Percentiles rank a stretch among this genome's conserved stretches.
Evolutionary conservation across 2,329 filamentous ascomycete genomes (phyloP).

Genomic region (Beauveria asiatica): DNA sequence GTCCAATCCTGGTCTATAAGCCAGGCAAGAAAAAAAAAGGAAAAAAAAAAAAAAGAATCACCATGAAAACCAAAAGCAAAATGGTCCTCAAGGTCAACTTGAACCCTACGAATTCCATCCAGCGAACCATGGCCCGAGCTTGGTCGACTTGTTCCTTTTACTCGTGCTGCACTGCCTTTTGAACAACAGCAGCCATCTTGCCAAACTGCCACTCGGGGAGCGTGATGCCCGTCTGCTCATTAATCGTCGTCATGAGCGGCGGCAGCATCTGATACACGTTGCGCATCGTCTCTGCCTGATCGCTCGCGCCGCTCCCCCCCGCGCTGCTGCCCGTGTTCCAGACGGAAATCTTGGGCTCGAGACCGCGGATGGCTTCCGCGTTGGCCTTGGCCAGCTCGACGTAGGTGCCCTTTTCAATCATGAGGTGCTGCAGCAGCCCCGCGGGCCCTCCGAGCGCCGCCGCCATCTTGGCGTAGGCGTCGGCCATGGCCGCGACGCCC

Average conservation of each 20-base stretch:
- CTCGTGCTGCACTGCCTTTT: slow-evolving; percentile 21
- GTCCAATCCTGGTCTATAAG: not conserved
- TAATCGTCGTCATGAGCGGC: slow-evolving; percentile 72
- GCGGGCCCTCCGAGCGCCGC: slow-evolving; percentile 68
- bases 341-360: slow-evolving; percentile 83
- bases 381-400: slow-evolving; percentile 72
- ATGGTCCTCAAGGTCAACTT: not conserved
- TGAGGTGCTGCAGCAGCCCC: slow-evolving; percentile 74
- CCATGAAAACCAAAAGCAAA: not conserved
- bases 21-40: not conserved
- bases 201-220: slow-evolving; percentile 71
- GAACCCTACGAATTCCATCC: no score
- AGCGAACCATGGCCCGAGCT: not conserved
- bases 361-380: slow-evolving; percentile 62
- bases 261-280: slow-evolving; percentile 81
- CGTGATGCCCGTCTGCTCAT: slow-evolving; percentile 78
- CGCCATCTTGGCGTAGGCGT: slow-evolving; percentile 66
- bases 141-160: slow-evolving; percentile 8
- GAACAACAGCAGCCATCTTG: slow-evolving; percentile 26
- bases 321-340: slow-evolving; percentile 67
- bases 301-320: slow-evolving; percentile 44
- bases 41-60: not conserved
- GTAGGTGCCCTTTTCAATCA: slow-evolving; percentile 78
- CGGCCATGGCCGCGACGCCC: slow-evolving; percentile 67
- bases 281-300: slow-evolving; percentile 40